Base-by-base conservation (phyloP, 257 asterid genomes). In the Misopates orontium region DNA sequence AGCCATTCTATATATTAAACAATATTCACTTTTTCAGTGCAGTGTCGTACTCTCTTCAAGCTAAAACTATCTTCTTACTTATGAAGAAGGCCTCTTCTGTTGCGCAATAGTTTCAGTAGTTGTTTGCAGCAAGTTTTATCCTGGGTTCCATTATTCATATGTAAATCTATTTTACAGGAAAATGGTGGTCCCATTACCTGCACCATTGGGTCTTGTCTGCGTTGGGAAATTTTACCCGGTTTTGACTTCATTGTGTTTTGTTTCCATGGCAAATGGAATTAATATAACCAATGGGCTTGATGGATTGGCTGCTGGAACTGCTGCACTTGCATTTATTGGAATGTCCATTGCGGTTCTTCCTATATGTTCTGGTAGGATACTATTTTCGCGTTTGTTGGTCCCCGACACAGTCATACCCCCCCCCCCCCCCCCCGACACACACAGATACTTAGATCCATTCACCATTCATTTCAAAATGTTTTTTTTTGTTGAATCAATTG, bases 301-400 rank as follows among this genome's bases (percentile, higher is more conserved):
- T 69, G 98, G 97, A 51, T 79, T 92, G 84, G 95, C 98, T 73
- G 96, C 91, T 24, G 97, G 98, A 31, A 81, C 84, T 59, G 97
- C 98, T 64, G 95, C 97, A 24, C 63, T 92, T 72, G 91, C 86
- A 21, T 92, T 89, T 70, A 74, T 86, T 59, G 97, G 91, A 54
- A 92, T 92, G 98, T 89, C 97, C 14, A 84, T 92, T 69, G 96
- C 78, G 28, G 96, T 84, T 75, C 97, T 92, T 79, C 98, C 98
- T 60, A 89, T 92, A 77, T 87, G 95, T 70, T 71, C 97, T 44
- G 98, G 98, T 89, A 78, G 76, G 80, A 25, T 22, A 39, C 31
- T 32, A 40, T 58, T 70, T 20, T 4, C 67, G 54, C 19, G 36
- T 36, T 71, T 48, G 21, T 60, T 1, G 13, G 31, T 17, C 40